Conservation (phyloP, 352 stramenopile species). For the Poterioochromonas sp. region DNA sequence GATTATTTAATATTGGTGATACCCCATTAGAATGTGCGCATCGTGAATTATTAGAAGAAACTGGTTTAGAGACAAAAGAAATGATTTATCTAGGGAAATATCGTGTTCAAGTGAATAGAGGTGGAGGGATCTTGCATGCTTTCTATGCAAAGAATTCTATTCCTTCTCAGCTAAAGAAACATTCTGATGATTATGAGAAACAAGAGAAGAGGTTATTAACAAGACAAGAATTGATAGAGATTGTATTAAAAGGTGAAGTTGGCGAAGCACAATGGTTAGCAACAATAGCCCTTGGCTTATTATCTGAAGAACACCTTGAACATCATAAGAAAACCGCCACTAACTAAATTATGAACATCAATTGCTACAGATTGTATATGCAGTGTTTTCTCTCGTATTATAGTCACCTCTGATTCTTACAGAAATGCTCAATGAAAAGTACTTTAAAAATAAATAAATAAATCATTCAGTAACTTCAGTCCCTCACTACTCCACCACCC, state of each 20-base stretch:
- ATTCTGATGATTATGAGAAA: conserved; percentile 33
- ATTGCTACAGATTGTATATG: neutral
- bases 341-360: neutral
- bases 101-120: conserved; percentile 26
- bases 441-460: too few relatives aligned
- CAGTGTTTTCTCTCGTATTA: too few relatives aligned
- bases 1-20: conserved; percentile 27
- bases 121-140: conserved; percentile 27
- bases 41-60: conserved; percentile 32
- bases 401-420: too few relatives aligned
- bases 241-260: neutral
- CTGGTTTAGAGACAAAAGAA: conserved; percentile 24
- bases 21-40: neutral
- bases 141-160: conserved; percentile 25
- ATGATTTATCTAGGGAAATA: conserved; percentile 19
- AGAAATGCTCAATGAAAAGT: too few relatives aligned
- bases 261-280: conserved; percentile 31
- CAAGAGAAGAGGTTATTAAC: conserved; percentile 26
- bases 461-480: too few relatives aligned
- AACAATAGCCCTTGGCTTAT: conserved; percentile 17
- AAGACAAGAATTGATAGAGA: neutral
- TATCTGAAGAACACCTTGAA: conserved; percentile 30
- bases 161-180: neutral
- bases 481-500: too few relatives aligned
- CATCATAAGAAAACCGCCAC: neutral